Evolutionary conservation across 805 yeast species (phyloP), one percentile per base, ranked within the genome.

Genomic region (Peterozyma toletana): DNA sequence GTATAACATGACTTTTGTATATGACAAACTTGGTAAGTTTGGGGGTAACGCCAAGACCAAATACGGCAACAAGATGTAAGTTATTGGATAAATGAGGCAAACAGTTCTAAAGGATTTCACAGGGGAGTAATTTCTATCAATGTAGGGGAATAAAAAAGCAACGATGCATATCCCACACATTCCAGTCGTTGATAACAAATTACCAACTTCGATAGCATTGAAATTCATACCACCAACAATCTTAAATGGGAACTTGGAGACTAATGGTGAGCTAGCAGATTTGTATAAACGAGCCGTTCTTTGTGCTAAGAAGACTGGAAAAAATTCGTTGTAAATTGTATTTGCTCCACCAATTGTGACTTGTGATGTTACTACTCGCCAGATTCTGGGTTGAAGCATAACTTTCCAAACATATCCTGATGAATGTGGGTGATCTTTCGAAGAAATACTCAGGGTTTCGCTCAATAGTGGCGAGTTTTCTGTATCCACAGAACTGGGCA

Each of bases 201-300:
- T 52, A 42, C 83, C 83, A 29, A 78, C 75, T 16, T 65, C 64
- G 37, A 61, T 62, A 4, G 78, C 59, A 16, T 54, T 48, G 52
- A 66, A 67, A 3, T 78, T 78, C 48, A 78, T 61, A 0, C 84
- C 84, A 34, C 84, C 84, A 31, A 56, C 53, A 15, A 75, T 57
- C 21, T 53, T 58, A 57, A 70, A 66, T 10, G 83, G 83, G 50
- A 77, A 75, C 33, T 57, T 49, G n/a, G 70, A 61, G 11, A 46
- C 40, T 40, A 55, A 39, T 9, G 41, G 36, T 14, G 18, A 17
- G 15, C 7, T 27, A 13, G 40, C 16, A 38, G 15, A 11, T 14
- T 14, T 33, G 13, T 50, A 41, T 6, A 58, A 57, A 2, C 45
- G 46, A 16, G 49, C 44, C 14, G 56, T 50, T 10, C 54, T 49